phyloP scores from a whole-genome alignment of 225 moss, liverwort and hornwort genomes.

The Thuidium tamariscinum region DNA sequence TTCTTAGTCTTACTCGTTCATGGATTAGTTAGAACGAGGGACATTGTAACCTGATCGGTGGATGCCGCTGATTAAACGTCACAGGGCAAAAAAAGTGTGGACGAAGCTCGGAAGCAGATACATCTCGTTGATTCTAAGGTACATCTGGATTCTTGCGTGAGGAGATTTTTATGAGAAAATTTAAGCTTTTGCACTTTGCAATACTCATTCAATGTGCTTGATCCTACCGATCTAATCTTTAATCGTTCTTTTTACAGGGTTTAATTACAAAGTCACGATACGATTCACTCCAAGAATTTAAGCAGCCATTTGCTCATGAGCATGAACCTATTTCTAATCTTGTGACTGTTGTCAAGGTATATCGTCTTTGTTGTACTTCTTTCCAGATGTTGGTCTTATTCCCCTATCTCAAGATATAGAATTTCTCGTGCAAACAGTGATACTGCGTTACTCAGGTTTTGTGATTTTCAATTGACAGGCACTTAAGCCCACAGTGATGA shows the following conservation, averaged over 20 bases:
- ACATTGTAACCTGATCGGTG: background rate
- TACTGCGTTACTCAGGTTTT: background rate
- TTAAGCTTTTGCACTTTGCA: background rate
- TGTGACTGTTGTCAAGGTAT: constrained; percentile 42
- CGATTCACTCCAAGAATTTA: constrained; percentile 47
- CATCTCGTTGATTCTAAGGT: constrained; percentile 77
- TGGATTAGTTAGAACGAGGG: background rate
- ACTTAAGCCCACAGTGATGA: constrained; percentile 48
- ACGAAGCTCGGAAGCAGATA: constrained; percentile 56
- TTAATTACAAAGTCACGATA: constrained; percentile 48
- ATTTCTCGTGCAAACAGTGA: background rate
- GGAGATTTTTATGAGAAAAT: background rate
- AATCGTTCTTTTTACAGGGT: constrained; percentile 28
- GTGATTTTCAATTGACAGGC: constrained; percentile 6
- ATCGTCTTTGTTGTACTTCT: background rate
- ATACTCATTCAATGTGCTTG: background rate
- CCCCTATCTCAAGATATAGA: background rate
- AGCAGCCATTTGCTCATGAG: constrained; percentile 65
- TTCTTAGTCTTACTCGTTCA: background rate
- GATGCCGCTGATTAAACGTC: background rate
- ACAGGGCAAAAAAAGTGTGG: constrained; percentile 47
- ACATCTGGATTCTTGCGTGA: background rate
- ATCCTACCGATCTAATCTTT: background rate
- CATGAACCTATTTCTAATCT: constrained; percentile 21
- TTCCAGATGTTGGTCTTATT: background rate